Evolutionary conservation across 108 stramenopile species (phyloP).

Genomic region (Chaetoceros muelleri): DNA sequence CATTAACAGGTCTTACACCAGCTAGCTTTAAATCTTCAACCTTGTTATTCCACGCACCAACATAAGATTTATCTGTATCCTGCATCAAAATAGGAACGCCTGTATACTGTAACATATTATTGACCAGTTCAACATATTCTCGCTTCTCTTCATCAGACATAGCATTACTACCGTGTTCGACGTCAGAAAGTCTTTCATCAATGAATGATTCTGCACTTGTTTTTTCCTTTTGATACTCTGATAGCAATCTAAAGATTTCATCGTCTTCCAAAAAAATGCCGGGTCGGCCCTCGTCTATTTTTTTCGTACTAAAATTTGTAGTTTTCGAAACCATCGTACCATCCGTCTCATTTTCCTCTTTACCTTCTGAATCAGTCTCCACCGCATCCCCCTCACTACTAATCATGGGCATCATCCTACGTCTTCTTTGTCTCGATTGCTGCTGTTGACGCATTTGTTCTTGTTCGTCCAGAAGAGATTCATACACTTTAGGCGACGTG

Average conservation of each 20-base stretch:
- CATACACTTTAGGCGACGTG: slow-evolving; percentile 31
- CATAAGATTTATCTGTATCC: slow-evolving; percentile 25
- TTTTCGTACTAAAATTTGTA: slow-evolving; percentile 30
- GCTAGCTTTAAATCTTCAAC: slow-evolving; percentile 14
- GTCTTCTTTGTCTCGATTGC: slow-evolving; percentile 14
- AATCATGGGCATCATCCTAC: slow-evolving; percentile 20
- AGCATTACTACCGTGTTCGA: slow-evolving; percentile 3
- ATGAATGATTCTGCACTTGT: background rate
- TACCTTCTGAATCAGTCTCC: background rate
- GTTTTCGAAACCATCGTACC: slow-evolving; percentile 25
- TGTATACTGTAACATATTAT: slow-evolving; percentile 17
- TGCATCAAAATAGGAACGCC: slow-evolving; percentile 31
- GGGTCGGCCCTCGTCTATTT: slow-evolving; percentile 3
- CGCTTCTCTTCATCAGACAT: background rate
- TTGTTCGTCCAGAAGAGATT: slow-evolving; percentile 14
- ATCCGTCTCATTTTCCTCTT: slow-evolving; percentile 9
- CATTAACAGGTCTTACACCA: background rate
- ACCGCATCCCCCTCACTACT: background rate
- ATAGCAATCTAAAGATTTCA: slow-evolving; percentile 9
- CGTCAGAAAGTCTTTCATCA: too few species aligned
- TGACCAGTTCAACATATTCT: slow-evolving; percentile 13
- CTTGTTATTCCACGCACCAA: slow-evolving; percentile 19
- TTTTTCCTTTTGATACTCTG: slow-evolving; percentile 12
- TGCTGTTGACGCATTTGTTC: slow-evolving; percentile 10
- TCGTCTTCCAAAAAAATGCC: slow-evolving; percentile 5